phyloP scores from a whole-genome alignment of 2,329 filamentous ascomycete genomes.

The Pezicula carpinea region DNA sequence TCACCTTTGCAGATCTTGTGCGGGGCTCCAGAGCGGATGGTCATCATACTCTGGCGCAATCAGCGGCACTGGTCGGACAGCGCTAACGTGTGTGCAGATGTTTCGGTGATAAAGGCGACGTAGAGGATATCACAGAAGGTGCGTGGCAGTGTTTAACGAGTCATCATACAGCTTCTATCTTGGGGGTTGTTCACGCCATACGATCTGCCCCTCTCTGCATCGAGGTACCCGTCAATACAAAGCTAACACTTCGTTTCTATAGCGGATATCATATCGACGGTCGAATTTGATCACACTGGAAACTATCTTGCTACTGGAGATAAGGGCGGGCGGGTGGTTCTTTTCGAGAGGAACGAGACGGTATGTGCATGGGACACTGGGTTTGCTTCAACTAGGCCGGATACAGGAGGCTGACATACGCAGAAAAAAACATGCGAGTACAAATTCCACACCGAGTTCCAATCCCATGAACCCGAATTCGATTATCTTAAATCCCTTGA shows the following conservation, averaged over 20 bases:
- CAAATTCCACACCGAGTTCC: constrained; percentile 99
- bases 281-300: constrained; percentile 85
- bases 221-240: not conserved
- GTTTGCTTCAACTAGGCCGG: not conserved
- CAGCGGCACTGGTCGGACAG: not conserved
- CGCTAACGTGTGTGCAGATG: constrained; percentile 56
- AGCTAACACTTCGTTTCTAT: constrained; percentile 15
- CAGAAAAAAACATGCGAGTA: constrained; percentile 99
- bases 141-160: constrained; percentile 7
- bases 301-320: constrained; percentile 89
- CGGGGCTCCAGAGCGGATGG: too few species aligned
- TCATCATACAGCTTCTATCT: not conserved
- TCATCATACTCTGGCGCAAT: too few species aligned
- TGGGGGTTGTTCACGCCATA: not conserved
- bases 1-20: too few species aligned
- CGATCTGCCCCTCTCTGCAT: not conserved
- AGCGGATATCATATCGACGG: constrained; percentile 90
- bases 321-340: constrained; percentile 78
- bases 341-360: constrained; percentile 93
- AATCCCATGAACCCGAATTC: constrained; percentile 98
- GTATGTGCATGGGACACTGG: constrained; percentile 41
- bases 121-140: constrained; percentile 55
- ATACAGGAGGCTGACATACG: constrained; percentile 28
- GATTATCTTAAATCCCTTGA: constrained; percentile 98
- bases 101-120: constrained; percentile 99